Evolutionary conservation across 257 asterid species (phyloP).

Genomic region (Nicotiana attenuata): DNA sequence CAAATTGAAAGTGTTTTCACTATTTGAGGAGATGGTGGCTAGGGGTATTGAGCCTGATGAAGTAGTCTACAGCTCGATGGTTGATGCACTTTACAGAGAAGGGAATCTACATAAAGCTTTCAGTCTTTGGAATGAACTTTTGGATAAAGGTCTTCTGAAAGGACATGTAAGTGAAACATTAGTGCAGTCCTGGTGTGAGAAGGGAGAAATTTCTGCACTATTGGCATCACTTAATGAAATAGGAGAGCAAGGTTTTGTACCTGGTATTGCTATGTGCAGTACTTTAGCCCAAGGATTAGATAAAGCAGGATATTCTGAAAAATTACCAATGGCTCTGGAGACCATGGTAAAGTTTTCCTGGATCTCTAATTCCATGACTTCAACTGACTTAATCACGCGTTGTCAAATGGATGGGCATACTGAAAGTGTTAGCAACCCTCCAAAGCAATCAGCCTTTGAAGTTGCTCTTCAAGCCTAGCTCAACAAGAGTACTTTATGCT

Average conservation of each 20-base stretch:
- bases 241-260: conserved; percentile 57
- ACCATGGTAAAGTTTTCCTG: conserved; percentile 56
- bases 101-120: conserved; percentile 52
- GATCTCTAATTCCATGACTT: conserved; percentile 46
- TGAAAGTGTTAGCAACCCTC: conserved; percentile 16
- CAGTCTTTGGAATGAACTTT: conserved; percentile 51
- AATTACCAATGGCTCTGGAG: conserved; percentile 38
- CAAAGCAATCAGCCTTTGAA: conserved; percentile 30
- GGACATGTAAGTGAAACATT: conserved; percentile 47
- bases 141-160: conserved; percentile 53
- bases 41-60: conserved; percentile 77
- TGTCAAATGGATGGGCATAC: conserved; percentile 22
- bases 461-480: conserved; percentile 35
- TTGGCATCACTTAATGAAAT: conserved; percentile 44
- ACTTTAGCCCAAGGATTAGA: conserved; percentile 50
- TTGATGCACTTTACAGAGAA: conserved; percentile 53
- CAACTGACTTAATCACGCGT: conserved; percentile 38
- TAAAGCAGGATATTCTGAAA: conserved; percentile 53
- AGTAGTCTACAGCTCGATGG: conserved; percentile 40
- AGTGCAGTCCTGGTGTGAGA: conserved; percentile 47
- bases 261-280: conserved; percentile 52
- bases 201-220: conserved; percentile 39
- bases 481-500: not conserved
- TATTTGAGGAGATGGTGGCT: conserved; percentile 54
- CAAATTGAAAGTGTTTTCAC: conserved; percentile 47